Conservation (phyloP, 495 filamentous ascomycete species). For the Aspergillus ostianus region DNA sequence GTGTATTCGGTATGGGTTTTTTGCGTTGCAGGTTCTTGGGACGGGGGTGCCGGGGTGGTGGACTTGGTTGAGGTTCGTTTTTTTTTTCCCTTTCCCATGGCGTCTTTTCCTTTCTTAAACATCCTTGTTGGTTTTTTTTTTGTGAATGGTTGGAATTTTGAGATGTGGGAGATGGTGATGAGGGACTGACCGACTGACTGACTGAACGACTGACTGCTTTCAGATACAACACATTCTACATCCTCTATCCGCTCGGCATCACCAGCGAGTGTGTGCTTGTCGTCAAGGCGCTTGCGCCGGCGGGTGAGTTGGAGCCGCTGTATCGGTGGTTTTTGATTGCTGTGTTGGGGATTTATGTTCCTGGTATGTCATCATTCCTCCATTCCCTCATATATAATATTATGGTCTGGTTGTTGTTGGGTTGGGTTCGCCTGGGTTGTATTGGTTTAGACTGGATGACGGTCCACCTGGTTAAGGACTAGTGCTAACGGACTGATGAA, state of each 20-base stretch:
- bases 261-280: conserved; percentile 80
- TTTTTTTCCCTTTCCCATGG: conserved; percentile 9
- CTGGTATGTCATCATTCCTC: conserved; percentile 52
- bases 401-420: no score
- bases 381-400: no score
- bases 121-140: conserved; percentile 1
- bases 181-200: no score
- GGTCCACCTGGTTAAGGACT: neutral
- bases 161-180: no score
- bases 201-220: no score
- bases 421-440: no score
- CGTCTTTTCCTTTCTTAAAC: no score
- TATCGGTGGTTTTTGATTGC: conserved; percentile 60
- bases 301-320: conserved; percentile 43
- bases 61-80: conserved; percentile 68
- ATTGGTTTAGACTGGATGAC: no score
- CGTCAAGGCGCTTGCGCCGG: conserved; percentile 59
- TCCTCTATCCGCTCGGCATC: conserved; percentile 91
- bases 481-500: conserved; percentile 14
- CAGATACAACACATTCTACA: conserved; percentile 85
- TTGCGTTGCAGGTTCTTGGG: conserved; percentile 67
- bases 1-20: conserved; percentile 85
- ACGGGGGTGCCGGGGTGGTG: conserved; percentile 58
- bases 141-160: no score
- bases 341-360: conserved; percentile 73